Evolutionary conservation across 441 rosid genomes (phyloP).

Genomic region (Arabidopsis lyrata): DNA sequence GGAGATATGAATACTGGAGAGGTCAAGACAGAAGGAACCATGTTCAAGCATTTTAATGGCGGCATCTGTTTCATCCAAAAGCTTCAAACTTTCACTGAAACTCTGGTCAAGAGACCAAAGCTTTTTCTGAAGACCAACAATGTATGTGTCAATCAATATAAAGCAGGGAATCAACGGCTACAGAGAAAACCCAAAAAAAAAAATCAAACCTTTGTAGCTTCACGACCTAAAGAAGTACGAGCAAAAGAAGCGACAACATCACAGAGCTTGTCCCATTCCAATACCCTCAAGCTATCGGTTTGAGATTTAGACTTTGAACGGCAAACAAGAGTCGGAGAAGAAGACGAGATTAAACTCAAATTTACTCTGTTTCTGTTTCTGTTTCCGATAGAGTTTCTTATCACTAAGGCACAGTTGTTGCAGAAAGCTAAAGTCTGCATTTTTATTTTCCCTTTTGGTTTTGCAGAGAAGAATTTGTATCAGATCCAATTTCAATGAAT

Average conservation of each 20-base stretch:
- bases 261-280: constrained; percentile 95
- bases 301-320: constrained; percentile 46
- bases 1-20: constrained; percentile 59
- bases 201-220: constrained; percentile 62
- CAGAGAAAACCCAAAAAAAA: not conserved
- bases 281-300: constrained; percentile 62
- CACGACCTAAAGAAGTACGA: constrained; percentile 74
- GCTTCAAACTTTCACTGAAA: constrained; percentile 72
- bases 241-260: constrained; percentile 83
- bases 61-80: constrained; percentile 82
- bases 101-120: constrained; percentile 68
- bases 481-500: constrained; percentile 4
- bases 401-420: constrained; percentile 40
- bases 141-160: constrained; percentile 1
- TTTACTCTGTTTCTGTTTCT: constrained; percentile 40
- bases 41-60: constrained; percentile 79
- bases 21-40: constrained; percentile 70
- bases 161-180: constrained; percentile 9
- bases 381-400: constrained; percentile 30
- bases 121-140: constrained; percentile 48
- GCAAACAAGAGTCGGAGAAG: constrained; percentile 37
- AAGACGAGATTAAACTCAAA: constrained; percentile 21
- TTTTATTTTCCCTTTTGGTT: not conserved
- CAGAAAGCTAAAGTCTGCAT: constrained; percentile 38
- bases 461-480: constrained; percentile 15